Evolutionary conservation across 75 land plant species (phyloP).

Genomic region (Cunninghamia lanceolata): DNA sequence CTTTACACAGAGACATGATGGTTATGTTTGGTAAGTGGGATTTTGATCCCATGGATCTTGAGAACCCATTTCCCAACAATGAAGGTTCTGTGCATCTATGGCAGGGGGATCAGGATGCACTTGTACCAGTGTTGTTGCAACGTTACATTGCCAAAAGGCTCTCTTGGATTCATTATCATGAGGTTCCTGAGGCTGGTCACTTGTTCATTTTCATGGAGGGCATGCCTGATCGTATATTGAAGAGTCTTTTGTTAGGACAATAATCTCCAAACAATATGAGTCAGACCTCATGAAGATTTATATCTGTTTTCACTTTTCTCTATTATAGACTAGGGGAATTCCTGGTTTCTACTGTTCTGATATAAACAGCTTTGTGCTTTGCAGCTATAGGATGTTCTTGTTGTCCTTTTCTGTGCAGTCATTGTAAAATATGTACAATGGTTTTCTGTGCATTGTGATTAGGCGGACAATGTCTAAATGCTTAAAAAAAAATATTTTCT

Average conservation of each 20-base stretch:
- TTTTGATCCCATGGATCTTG: conserved; percentile 46
- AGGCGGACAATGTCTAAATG: background rate
- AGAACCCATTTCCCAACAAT: conserved; percentile 59
- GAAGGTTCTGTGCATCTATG: conserved; percentile 68
- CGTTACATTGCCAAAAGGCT: conserved; percentile 46
- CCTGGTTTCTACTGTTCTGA: background rate
- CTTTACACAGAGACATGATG: conserved; percentile 52
- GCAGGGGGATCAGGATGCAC: conserved; percentile 69
- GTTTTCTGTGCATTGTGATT: background rate
- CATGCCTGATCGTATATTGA: conserved; percentile 41
- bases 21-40: conserved; percentile 63
- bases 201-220: conserved; percentile 37
- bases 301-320: background rate
- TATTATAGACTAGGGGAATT: background rate
- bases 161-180: conserved; percentile 79
- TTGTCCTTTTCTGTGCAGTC: background rate
- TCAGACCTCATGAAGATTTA: background rate
- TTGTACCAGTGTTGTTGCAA: conserved; percentile 66
- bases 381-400: background rate
- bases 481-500: background rate
- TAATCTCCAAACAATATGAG: background rate
- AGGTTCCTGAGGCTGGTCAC: conserved; percentile 65
- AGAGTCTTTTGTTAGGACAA: conserved; percentile 42
- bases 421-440: background rate
- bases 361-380: background rate